Evolutionary conservation across 257 asterid species (phyloP).

Genomic region (Misopates orontium): DNA sequence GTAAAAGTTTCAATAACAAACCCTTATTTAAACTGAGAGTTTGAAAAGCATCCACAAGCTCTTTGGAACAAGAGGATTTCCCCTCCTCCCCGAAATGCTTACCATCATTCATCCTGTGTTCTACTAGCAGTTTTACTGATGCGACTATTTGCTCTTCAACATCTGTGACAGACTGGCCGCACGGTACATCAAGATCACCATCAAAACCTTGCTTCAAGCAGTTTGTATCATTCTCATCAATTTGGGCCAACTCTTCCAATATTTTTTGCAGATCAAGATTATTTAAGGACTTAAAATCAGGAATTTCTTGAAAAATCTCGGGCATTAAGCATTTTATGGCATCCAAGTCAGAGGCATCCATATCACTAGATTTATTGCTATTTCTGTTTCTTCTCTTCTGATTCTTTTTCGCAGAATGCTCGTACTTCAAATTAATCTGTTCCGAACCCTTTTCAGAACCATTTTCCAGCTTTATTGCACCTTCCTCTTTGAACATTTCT

Average conservation of each 20-base stretch:
- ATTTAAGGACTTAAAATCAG: conserved; percentile 32
- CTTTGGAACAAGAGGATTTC: conserved; percentile 48
- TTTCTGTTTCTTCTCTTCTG: conserved; percentile 41
- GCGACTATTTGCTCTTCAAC: conserved; percentile 62
- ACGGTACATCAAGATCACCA: conserved; percentile 33
- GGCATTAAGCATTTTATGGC: conserved; percentile 30
- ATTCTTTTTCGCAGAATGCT: conserved; percentile 40
- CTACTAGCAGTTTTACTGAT: conserved; percentile 61
- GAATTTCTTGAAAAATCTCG: conserved; percentile 33
- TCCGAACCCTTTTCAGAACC: conserved; percentile 38
- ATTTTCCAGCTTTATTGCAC: conserved; percentile 31
- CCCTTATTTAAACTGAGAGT: conserved; percentile 52
- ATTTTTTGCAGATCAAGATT: conserved; percentile 54
- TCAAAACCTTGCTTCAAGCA: conserved; percentile 31
- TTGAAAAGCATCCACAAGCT: conserved; percentile 68
- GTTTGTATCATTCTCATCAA: conserved; percentile 33
- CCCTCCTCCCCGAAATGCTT: conserved; percentile 52
- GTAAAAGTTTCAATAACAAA: conserved; percentile 54
- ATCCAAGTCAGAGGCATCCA: conserved; percentile 46
- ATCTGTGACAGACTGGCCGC: conserved; percentile 36
- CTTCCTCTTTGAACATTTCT: conserved; percentile 68
- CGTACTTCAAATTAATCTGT: conserved; percentile 31
- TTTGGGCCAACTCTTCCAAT: conserved; percentile 49
- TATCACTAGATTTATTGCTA: conserved; percentile 38
- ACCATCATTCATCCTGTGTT: conserved; percentile 43